These are phyloP conservation scores for Dactylis glomerata DNA, from an alignment of 176 grass and related monocot genomes.

Conservation along the genomic window DNA sequence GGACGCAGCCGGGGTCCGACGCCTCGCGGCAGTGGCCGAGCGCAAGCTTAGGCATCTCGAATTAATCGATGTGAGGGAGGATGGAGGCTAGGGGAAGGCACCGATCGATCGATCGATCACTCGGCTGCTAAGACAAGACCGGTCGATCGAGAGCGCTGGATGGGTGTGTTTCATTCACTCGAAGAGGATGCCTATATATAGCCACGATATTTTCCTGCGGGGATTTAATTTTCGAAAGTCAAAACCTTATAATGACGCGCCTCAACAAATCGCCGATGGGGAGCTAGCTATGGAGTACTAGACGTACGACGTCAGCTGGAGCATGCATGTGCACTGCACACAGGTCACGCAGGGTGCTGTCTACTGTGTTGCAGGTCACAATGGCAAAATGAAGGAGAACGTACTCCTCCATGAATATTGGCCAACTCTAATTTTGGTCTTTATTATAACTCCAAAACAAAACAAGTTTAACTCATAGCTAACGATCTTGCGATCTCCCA, in stretches of 20 bases:
- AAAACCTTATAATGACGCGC: neutral
- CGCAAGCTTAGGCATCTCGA: conserved; percentile 67
- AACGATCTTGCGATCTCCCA: neutral
- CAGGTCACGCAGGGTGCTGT: neutral
- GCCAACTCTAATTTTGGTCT: neutral
- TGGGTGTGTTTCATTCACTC: neutral
- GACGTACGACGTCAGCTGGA: conserved; percentile 2
- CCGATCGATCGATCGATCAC: neutral
- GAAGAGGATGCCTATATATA: neutral
- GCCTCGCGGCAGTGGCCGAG: conserved; percentile 57
- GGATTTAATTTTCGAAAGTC: neutral
- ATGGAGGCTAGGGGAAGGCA: neutral
- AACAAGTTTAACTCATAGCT: neutral
- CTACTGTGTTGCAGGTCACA: neutral
- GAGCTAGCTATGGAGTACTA: neutral
- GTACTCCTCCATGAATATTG: neutral
- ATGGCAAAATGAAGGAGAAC: neutral
- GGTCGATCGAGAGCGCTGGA: neutral
- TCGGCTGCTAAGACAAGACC: neutral
- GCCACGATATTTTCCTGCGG: neutral
- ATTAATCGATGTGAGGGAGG: neutral
- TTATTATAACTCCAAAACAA: neutral
- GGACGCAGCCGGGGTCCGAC: conserved; percentile 61
- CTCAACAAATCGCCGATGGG: neutral
- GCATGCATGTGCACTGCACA: neutral